Conservation (phyloP, 2,329 filamentous ascomycete species). For the Mycosphaerelloides madeirae region DNA sequence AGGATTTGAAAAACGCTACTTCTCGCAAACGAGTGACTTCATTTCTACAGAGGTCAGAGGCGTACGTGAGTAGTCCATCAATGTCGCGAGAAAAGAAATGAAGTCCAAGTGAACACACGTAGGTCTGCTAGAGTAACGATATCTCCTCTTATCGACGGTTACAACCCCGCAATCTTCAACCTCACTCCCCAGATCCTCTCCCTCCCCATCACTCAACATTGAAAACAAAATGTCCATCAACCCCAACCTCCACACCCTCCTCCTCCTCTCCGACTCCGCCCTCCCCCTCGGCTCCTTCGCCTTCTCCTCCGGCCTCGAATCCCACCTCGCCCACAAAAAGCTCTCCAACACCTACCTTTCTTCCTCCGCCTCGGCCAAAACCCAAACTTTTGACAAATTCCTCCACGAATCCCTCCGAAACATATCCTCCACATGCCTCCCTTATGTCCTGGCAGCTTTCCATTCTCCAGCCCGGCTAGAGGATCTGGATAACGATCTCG, state of each 20-base stretch:
- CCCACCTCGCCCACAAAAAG: conserved; percentile 64
- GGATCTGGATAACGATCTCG: conserved; percentile 67
- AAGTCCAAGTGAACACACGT: too few relatives aligned
- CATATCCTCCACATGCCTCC: conserved; percentile 66
- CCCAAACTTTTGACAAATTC: conserved; percentile 57
- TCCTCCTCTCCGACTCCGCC: conserved; percentile 75
- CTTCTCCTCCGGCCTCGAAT: conserved; percentile 78
- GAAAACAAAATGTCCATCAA: conserved; percentile 8
- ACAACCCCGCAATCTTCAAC: too few relatives aligned
- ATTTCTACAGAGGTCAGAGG: too few relatives aligned
- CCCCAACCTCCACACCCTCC: conserved; percentile 58
- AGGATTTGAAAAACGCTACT: too few relatives aligned
- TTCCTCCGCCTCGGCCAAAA: conserved; percentile 21
- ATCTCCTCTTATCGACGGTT: too few relatives aligned
- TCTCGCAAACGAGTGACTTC: too few relatives aligned
- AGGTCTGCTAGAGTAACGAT: too few relatives aligned
- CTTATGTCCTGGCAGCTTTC: conserved; percentile 68
- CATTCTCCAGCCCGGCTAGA: conserved; percentile 48
- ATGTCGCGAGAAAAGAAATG: too few relatives aligned
- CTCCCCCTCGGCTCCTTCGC: conserved; percentile 82
- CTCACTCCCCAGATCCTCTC: background rate
- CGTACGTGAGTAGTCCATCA: too few relatives aligned
- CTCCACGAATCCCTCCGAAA: conserved; percentile 66
- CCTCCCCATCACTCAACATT: too few relatives aligned
- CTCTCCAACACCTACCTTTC: conserved; percentile 27